phyloP scores from a whole-genome alignment of 257 asterid species.

The Solanum paucissectum region DNA sequence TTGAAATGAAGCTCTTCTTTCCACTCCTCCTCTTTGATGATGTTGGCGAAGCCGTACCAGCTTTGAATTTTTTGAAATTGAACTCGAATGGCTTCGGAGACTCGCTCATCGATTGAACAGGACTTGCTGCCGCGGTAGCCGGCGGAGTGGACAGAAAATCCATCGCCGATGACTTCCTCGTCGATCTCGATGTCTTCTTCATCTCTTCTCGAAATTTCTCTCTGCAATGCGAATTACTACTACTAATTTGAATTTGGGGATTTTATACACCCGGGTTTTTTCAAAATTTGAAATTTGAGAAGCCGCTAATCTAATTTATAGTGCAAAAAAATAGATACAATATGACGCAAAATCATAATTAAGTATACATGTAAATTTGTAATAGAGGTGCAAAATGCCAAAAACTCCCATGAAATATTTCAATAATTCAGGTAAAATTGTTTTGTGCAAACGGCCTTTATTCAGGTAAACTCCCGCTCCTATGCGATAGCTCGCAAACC shows the following conservation, averaged over 20 bases:
- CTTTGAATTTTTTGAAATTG: conserved; percentile 23
- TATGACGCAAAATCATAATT: not conserved
- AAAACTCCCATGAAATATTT: not conserved
- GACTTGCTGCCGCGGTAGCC: conserved; percentile 18
- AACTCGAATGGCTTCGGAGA: conserved; percentile 44
- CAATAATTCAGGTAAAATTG: not conserved
- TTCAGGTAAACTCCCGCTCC: too few relatives aligned
- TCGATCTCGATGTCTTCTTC: conserved; percentile 33
- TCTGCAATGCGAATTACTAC: not conserved
- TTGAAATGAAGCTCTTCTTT: conserved; percentile 12
- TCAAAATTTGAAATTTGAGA: not conserved
- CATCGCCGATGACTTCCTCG: conserved; percentile 35
- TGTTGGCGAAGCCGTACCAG: conserved; percentile 12
- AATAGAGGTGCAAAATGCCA: not conserved
- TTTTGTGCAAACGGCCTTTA: not conserved
- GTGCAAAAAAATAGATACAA: not conserved
- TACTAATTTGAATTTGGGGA: not conserved
- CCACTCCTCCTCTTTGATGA: conserved; percentile 27
- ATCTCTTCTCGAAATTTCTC: conserved; percentile 5
- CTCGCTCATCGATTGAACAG: conserved; percentile 31
- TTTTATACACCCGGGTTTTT: not conserved
- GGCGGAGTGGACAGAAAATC: conserved; percentile 21
- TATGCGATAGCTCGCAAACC: too few relatives aligned
- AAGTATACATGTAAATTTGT: not conserved
- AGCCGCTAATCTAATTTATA: not conserved